Evolutionary conservation across 2,329 filamentous ascomycete species (phyloP), one percentile per base, ranked within the genome.

Genomic region (Cytospora leucostoma): DNA sequence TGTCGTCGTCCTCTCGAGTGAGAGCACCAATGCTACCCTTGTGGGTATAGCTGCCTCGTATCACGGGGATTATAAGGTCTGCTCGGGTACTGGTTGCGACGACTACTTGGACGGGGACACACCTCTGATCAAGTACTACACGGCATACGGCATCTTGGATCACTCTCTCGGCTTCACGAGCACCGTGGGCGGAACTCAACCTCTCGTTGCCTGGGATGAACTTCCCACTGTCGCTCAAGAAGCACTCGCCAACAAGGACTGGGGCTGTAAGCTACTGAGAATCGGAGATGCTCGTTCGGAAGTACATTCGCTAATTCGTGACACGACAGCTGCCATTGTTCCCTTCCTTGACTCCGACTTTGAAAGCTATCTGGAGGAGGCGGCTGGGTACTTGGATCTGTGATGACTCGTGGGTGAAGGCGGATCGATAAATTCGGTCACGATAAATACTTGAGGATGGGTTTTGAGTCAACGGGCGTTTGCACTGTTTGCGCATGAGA

Each of bases 131-230:
- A 71, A 73, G 55, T 78, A 78, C 67, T 73, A 71, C 60, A 73
- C 71, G 44, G 67, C 62, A 21, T 67, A 67, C 60, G 66, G 70
- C 1, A 58, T 72, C 38, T 53, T 63, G 2, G 73, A 80, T 67
- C 78, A 80, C 67, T 69, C 74, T 38, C 68, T 76, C 33, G 69
- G 71, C 38, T 72, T 78, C 37, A 79, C 77, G 5, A 68, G 59
- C 15, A 72, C 69, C 1, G 67, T 70, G 15, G 79, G 78, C 15
- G 73, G 74, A 3, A 69, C 70, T n/a, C 76, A 78, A 66, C 75
- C 75, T 1, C 65, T 82, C 40, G 71, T 79, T 56, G 75, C 77
- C 7, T 81, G 79, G 79, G 79, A 81, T 66, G 70, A 66, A n/a
- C 69, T 81, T 64, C 68, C 76, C 2, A 58, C 69, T 2, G 73